Conservation (phyloP, 495 filamentous ascomycete species). For the Xylaria acuta region DNA sequence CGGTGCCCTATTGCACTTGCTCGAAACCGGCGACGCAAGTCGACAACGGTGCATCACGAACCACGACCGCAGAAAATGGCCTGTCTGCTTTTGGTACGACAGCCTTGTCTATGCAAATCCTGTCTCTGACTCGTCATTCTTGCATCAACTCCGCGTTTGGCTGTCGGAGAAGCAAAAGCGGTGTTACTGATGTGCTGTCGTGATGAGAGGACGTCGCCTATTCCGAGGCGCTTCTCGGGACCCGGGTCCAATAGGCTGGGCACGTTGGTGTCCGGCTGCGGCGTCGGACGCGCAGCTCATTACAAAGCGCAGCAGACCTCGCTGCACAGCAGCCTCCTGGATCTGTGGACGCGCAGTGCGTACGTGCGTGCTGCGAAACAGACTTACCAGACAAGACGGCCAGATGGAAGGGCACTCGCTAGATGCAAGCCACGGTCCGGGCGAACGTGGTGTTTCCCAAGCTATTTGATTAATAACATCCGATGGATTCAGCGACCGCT, state of each 20-base stretch:
- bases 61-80: background rate
- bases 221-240: background rate
- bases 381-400: background rate
- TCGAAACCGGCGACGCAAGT: background rate
- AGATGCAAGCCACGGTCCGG: slow-evolving; percentile 7
- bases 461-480: background rate
- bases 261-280: background rate
- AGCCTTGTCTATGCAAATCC: background rate
- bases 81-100: background rate
- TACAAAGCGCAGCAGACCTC: no score
- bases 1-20: background rate
- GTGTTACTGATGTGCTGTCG: slow-evolving; percentile 14
- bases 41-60: background rate
- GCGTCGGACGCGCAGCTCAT: no score
- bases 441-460: background rate
- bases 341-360: background rate
- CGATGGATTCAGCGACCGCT: background rate
- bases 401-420: background rate
- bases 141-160: slow-evolving; percentile 3
- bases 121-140: slow-evolving; percentile 16
- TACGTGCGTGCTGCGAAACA: background rate
- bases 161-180: background rate
- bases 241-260: background rate
- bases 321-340: background rate
- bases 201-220: slow-evolving; percentile 6